phyloP scores from a whole-genome alignment of 805 yeast genomes.

The Candida orba region DNA sequence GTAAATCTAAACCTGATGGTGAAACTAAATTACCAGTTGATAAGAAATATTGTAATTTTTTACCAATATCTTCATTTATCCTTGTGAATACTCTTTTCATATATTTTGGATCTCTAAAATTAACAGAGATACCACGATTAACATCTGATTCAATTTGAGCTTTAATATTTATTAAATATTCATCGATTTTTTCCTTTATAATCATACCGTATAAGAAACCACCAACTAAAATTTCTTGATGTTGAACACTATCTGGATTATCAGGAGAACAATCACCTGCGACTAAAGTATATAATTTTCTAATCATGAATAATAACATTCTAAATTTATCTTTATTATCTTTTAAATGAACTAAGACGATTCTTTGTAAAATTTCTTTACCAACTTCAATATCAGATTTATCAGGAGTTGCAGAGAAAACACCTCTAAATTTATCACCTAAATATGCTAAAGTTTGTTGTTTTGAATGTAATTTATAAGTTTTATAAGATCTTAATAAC shows the following conservation, averaged over 20 bases:
- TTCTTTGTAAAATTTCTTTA: conserved; percentile 68
- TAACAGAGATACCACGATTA: conserved; percentile 71
- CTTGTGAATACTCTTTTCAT: conserved; percentile 71
- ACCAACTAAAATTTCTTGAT: conserved; percentile 92
- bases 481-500: conserved; percentile 80
- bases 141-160: conserved; percentile 74
- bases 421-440: conserved; percentile 94
- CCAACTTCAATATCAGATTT: conserved; percentile 89
- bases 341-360: conserved; percentile 83
- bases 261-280: conserved; percentile 97
- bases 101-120: conserved; percentile 78
- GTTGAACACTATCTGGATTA: conserved; percentile 98
- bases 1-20: conserved; percentile 94
- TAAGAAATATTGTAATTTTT: conserved; percentile 86
- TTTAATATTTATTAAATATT: conserved; percentile 68
- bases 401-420: conserved; percentile 83
- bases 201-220: conserved; percentile 97
- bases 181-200: conserved; percentile 92
- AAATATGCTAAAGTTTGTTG: conserved; percentile 88
- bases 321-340: conserved; percentile 75
- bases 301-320: conserved; percentile 85
- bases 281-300: conserved; percentile 89
- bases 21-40: conserved; percentile 97
- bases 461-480: conserved; percentile 68
- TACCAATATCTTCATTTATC: conserved; percentile 89